Conservation (phyloP, 768 basidiomycete genomes). For the Tulasnella sp. region DNA sequence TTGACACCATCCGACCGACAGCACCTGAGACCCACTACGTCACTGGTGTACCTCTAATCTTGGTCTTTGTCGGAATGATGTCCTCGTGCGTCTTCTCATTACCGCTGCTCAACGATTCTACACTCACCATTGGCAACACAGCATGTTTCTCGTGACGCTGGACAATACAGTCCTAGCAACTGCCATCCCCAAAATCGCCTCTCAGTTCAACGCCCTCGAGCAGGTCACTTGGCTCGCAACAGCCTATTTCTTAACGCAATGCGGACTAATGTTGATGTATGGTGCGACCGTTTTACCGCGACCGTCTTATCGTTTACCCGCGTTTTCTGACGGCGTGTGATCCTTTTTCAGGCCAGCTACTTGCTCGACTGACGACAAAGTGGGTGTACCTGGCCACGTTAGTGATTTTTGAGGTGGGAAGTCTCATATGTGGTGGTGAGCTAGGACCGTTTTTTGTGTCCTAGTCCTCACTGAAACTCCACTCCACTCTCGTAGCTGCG, state of each 20-base stretch:
- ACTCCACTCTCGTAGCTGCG: slow-evolving; percentile 4
- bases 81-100: background rate
- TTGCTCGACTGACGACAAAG: slow-evolving; percentile 23
- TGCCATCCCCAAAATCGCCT: background rate
- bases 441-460: background rate
- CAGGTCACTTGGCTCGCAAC: background rate
- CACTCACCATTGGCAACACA: no score
- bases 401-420: slow-evolving; percentile 35
- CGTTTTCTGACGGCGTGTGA: no score
- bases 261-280: slow-evolving; percentile 13
- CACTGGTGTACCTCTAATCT: background rate
- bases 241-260: slow-evolving; percentile 18
- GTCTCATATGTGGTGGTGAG: slow-evolving; percentile 30
- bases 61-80: slow-evolving; percentile 5
- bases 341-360: slow-evolving; percentile 7
- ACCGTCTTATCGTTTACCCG: no score
- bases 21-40: background rate
- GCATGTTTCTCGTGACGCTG: no score
- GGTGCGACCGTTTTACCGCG: no score
- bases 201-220: slow-evolving; percentile 12
- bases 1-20: background rate
- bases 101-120: no score
- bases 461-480: background rate
- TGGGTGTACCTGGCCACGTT: slow-evolving; percentile 21
- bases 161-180: background rate